Percentiles rank a stretch among this genome's conserved stretches.
These are phyloP conservation scores for Aspergillus felis DNA, from an alignment of 2,329 filamentous ascomycete species.

Conservation along the genomic window DNA sequence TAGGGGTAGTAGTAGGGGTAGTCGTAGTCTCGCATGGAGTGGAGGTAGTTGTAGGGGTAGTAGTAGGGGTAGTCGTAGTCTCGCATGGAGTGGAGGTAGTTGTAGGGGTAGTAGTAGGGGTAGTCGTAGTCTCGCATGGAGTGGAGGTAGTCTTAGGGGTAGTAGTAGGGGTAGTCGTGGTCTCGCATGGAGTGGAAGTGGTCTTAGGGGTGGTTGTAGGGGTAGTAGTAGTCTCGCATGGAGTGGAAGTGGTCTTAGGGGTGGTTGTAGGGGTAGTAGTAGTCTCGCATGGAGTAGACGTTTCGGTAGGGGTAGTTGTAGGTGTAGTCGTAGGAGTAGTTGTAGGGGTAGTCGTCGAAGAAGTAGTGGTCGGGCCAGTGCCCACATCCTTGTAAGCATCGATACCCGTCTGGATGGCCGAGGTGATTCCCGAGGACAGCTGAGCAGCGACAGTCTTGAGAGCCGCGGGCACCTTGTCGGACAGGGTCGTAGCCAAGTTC, in stretches of 20 bases:
- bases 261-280: not conserved
- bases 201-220: not conserved
- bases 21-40: not conserved
- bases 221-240: not conserved
- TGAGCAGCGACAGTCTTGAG: not conserved
- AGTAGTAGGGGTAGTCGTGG: not conserved
- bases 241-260: not conserved
- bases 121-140: not conserved
- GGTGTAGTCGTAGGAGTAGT: not conserved
- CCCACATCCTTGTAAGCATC: not conserved
- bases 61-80: not conserved
- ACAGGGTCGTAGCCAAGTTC: not conserved
- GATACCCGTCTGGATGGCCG: not conserved
- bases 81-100: not conserved
- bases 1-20: not conserved
- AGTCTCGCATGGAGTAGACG: not conserved
- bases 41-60: rapidly evolving
- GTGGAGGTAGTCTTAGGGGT: not conserved
- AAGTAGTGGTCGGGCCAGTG: not conserved
- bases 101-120: not conserved
- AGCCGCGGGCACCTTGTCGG: not conserved
- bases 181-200: not conserved
- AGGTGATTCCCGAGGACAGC: not conserved
- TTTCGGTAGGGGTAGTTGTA: not conserved
- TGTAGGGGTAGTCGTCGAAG: not conserved